phyloP scores from a whole-genome alignment of 2,329 filamentous ascomycete genomes.

The Cladobotryum mycophilum region DNA sequence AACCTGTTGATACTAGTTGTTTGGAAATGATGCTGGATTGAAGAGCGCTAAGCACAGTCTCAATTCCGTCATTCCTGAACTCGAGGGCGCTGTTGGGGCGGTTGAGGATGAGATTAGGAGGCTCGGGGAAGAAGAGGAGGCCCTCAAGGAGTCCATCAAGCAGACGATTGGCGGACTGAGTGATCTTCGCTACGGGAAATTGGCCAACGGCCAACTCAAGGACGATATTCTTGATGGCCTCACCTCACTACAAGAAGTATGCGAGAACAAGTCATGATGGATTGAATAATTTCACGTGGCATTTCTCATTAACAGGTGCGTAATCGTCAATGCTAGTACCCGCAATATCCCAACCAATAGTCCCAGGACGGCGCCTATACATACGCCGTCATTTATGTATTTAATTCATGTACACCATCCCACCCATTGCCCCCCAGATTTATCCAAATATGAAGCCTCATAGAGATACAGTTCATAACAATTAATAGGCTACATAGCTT shows the following conservation, averaged over 20 bases:
- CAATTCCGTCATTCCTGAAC: conserved; percentile 58
- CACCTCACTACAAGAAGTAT: conserved; percentile 49
- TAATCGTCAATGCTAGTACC: conserved; percentile 5
- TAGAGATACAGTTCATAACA: not conserved
- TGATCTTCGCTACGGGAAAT: conserved; percentile 73
- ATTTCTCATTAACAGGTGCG: conserved; percentile 6
- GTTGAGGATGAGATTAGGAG: conserved; percentile 62
- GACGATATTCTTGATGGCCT: conserved; percentile 64
- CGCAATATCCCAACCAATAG: conserved; percentile 1
- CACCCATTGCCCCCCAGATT: not conserved
- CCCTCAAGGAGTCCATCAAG: conserved; percentile 54
- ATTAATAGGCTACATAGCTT: not conserved
- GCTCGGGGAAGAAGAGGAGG: conserved; percentile 58
- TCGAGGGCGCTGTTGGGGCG: conserved; percentile 59
- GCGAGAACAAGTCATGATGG: conserved; percentile 39
- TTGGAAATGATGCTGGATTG: conserved; percentile 42
- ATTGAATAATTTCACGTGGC: not conserved
- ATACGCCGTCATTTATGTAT: conserved; percentile 2
- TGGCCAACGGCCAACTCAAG: conserved; percentile 57
- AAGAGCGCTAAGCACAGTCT: conserved; percentile 53
- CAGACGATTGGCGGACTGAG: conserved; percentile 67
- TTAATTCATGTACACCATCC: conserved; percentile 4
- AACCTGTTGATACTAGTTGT: conserved; percentile 42
- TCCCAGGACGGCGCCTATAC: not conserved
- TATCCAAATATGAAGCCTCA: not conserved